Base-by-base conservation (phyloP, 345 rosid genomes). In the Chamaenerion angustifolium region DNA sequence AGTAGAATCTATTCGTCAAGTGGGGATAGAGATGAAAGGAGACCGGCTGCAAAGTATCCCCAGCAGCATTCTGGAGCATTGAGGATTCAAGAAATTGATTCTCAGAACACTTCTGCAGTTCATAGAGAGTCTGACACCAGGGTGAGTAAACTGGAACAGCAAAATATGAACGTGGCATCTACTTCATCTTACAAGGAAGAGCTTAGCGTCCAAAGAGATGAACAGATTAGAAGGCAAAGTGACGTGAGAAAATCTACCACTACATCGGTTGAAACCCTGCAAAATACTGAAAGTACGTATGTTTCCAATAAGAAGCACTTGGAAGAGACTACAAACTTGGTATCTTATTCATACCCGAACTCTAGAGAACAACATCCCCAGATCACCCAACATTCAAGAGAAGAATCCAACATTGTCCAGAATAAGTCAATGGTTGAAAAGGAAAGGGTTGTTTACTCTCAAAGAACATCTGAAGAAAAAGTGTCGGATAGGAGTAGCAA, bases 101-200 rank as follows among this genome's bases (percentile, higher is more conserved):
- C 53, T 46, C 76, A 70, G 55, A 70, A 61, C 66, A 56, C 63
- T 62, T 69, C 75, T 27, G 59, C 67, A 51, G 65, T 64, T 65
- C 71, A 48, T 27, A 64, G 76, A 51, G 73, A 66, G 53, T 62
- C 74, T 13, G 74, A 69, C 45, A 61, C 80, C 61, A 63, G 56
- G 55, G 51, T 63, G 70, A 71, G 64, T 65, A 63, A 55, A 12
- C 64, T 37, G 58, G 68, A 71, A 56, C 83, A 71, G 54, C 37
- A 31, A 31, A 74, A 56, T 60, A 45, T 18, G 64, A 61, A 69
- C 49, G 51, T 25, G 47, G 25, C 37, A 44, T 73, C 64, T 57
- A 64, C 59, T 51, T 74, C 66, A 6, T 55, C 42, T 31, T 58
- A 52, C 58, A 63, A 41, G 51, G 59, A 48, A 54, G 58, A 58